These are phyloP conservation scores for Boletellus sp. DNA, from an alignment of 768 basidiomycete species.

Conservation along the genomic window DNA sequence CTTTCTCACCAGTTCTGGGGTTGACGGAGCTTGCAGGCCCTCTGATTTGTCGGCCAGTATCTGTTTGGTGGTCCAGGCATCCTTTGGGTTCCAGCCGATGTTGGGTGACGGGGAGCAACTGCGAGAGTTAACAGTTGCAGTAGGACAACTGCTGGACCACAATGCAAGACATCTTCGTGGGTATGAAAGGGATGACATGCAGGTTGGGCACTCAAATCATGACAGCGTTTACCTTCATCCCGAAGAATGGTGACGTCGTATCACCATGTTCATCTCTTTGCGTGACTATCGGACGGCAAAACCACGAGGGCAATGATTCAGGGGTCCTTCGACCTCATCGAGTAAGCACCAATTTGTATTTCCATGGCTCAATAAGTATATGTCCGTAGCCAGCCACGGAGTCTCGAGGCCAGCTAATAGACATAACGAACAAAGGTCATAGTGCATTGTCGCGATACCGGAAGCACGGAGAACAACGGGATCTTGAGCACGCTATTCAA, in stretches of 20 bases:
- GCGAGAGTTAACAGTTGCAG: background rate
- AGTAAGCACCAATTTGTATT: background rate
- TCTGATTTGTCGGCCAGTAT: background rate
- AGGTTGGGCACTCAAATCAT: background rate
- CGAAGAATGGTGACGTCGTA: background rate
- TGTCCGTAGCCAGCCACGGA: background rate
- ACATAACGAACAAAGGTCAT: background rate
- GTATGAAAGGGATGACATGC: background rate
- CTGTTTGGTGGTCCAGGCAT: background rate
- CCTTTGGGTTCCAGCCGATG: background rate
- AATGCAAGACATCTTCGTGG: background rate
- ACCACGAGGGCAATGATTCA: background rate
- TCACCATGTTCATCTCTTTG: background rate
- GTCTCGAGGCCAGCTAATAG: background rate
- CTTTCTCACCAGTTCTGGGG: background rate
- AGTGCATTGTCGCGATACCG: background rate
- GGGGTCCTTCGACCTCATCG: background rate
- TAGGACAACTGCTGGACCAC: background rate
- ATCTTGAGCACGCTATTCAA: background rate
- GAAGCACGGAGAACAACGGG: background rate
- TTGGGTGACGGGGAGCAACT: background rate
- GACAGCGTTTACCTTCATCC: background rate
- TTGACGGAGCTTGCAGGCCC: background rate
- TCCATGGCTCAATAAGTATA: no score
- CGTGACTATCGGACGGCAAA: background rate